phyloP scores from a whole-genome alignment of 768 basidiomycete species.

The Royoungia palumana region DNA sequence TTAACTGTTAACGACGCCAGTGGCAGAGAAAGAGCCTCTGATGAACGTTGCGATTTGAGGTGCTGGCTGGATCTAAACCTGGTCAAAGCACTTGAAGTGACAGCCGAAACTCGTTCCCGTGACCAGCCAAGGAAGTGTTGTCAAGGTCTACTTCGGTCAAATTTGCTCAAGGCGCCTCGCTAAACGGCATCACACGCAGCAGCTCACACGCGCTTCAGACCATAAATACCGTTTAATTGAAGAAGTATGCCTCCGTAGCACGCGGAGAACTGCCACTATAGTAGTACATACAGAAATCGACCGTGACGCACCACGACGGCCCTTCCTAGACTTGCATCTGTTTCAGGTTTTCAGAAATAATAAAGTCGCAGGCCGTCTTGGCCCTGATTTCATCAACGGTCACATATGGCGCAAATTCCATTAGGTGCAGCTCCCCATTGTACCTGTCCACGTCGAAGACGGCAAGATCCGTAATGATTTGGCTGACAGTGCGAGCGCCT shows the following conservation, averaged over 20 bases:
- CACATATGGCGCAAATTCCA: constrained; percentile 75
- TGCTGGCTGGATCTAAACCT: constrained; percentile 10
- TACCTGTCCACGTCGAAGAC: constrained; percentile 83
- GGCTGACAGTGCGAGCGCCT: constrained; percentile 80
- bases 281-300: not conserved
- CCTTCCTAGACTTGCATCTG: constrained; percentile 36
- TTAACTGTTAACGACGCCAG: constrained; percentile 17
- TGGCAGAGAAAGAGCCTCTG: constrained; percentile 1
- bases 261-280: not conserved
- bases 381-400: constrained; percentile 74
- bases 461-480: constrained; percentile 86
- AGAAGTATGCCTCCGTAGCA: not conserved
- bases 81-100: constrained; percentile 7
- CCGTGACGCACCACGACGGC: constrained; percentile 1
- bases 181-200: constrained; percentile 15
- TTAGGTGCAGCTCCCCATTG: constrained; percentile 64
- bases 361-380: constrained; percentile 81
- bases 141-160: not conserved
- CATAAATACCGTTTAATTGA: constrained; percentile 2
- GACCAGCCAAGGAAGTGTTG: no score
- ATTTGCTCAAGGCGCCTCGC: constrained; percentile 21
- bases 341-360: constrained; percentile 49
- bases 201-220: not conserved
- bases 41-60: not conserved
- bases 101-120: not conserved